Percentiles rank a stretch among this genome's conserved stretches.
Evolutionary conservation across 345 rosid genomes (phyloP).

Genomic region (Clausena lansium): DNA sequence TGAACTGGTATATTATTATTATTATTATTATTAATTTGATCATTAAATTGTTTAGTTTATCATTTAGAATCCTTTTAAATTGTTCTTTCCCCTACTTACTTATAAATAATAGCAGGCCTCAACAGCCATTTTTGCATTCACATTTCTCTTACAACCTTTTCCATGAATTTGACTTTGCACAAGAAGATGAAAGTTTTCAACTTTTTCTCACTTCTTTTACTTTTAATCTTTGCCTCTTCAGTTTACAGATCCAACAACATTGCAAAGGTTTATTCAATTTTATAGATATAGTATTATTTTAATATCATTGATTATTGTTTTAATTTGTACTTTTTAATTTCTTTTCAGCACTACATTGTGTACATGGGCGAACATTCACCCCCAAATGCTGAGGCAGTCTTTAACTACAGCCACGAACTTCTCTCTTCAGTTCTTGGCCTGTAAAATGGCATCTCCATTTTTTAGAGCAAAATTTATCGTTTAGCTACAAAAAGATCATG

Average conservation of each 20-base stretch:
- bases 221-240: background rate
- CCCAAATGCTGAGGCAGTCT: background rate
- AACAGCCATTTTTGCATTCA: background rate
- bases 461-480: background rate
- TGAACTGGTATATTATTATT: no score
- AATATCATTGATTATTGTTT: no score
- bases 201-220: background rate
- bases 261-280: background rate
- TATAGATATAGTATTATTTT: no score
- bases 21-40: no score
- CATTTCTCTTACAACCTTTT: no score
- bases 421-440: background rate
- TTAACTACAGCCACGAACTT: background rate
- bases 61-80: no score
- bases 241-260: background rate
- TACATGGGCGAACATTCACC: background rate
- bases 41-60: no score
- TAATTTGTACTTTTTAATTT: no score
- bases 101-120: background rate
- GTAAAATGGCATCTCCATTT: background rate
- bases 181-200: background rate
- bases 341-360: background rate
- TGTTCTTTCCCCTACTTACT: no score
- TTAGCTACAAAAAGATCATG: background rate
- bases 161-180: background rate